Evolutionary conservation across 306 rosid genomes (phyloP), one percentile per base, ranked within the genome.

Genomic region (Quercus wislizeni): DNA sequence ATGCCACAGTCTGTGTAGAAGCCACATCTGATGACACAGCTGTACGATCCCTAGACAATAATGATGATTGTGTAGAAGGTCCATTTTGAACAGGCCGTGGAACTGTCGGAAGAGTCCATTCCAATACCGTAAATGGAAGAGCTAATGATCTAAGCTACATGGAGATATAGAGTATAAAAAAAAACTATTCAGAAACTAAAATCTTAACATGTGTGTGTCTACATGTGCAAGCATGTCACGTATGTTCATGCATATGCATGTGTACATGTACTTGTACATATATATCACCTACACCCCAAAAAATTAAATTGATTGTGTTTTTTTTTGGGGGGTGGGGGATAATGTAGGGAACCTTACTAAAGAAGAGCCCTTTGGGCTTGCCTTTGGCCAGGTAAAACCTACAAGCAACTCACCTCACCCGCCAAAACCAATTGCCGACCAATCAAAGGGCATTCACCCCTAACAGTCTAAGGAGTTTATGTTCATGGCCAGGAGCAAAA

Each of bases 101-200:
- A 83, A 90, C 94, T 63, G 99, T 87, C 73, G 99, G 99, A 81
- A 96, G 98, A 35, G 98, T 96, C 99, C 99, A 96, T 80, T 96
- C 99, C 94, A 96, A 76, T 73, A 96, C 99, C 76, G 98, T 96
- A 92, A 96, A 96, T 74, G 98, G 99, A 90, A 96, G 99, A 72
- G 99, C 98, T 89, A 96, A 85, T 75, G 99, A 96, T 90, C 99
- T 96, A 93, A 96, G 99, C 99, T 96, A 96, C 94, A 96, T 69
- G 78, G 89, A 83, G 96, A 93, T 64, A 88, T 74, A 81, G 78
- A 88, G 83, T 81, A 84, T 78, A 73, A 84, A 90, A 86, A 87
- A 86, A 74, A 91, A 76, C 80, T 82, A 70, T 71, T 43, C 72
- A 72, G 80, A 33, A 74, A 55, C 55, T 62, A 59, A 63, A 12